Base-by-base conservation (phyloP, 2,329 filamentous ascomycete species). In the Nemania abortiva region DNA sequence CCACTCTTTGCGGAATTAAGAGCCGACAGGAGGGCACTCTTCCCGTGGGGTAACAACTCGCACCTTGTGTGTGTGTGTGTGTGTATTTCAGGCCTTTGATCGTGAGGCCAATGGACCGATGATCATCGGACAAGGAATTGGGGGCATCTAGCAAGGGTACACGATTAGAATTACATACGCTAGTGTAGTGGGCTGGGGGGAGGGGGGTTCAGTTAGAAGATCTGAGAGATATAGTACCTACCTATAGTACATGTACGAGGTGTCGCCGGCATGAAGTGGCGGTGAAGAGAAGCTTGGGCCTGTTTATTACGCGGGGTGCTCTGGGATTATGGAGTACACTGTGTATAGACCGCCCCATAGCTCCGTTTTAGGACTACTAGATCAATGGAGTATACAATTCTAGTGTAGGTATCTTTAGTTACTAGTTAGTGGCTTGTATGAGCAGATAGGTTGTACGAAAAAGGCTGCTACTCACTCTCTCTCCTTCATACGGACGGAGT, bases 91-190 rank as follows among this genome's bases (percentile, higher is more conserved):
- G 60, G 56, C 34, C 55, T 18, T 58, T 52, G 67, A 73, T 72
- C 66, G 67, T 64, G 45, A 73, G 70, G 67, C 71, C 73, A 76
- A 76, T 76, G 74, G 74, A 70, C 72, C 70, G 70, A 68, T 70
- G 74, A 77, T 77, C 77, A 75, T 76, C 75, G 76, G 75, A 76
- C 76, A 76, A 73, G 74, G 70, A 76, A 74, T 74, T 73, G n/a
- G 72, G 73, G 59, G 66, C 66, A 58, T 52, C 69, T 68, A 59
- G 74, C 72, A 77, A 73, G 73, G 74, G 73, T 77, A 73, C 65
- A 71, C 73, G 68, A 72, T 73, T 72, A 65, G 72, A 73, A 72
- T 71, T 57, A 60, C 56, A 60, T 42, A 57, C 37, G 29, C 65
- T 70, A 70, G 72, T 47, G 52, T 52, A 39, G 49, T 49, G 65